Conservation (phyloP, 2,329 filamentous ascomycete genomes). For the Pyricularia sp. region DNA sequence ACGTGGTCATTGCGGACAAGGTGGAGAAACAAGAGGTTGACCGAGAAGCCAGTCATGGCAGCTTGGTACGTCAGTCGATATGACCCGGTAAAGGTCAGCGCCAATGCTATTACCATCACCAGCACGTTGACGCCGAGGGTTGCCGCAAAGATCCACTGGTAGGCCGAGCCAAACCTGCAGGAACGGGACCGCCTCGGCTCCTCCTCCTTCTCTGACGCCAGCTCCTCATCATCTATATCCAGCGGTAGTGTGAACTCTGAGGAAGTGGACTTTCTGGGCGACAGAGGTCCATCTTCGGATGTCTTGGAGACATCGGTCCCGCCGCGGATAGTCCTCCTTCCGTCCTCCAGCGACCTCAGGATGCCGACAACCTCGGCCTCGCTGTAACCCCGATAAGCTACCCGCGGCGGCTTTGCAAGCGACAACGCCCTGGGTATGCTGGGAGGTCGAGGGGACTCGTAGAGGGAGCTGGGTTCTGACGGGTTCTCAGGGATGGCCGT, state of each 20-base stretch:
- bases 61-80: constrained; percentile 11
- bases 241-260: not conserved
- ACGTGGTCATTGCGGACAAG: constrained; percentile 41
- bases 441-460: not conserved
- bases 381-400: not conserved
- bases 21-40: constrained; percentile 34
- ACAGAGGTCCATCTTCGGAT: not conserved
- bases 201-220: not conserved
- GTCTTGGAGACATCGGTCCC: not conserved
- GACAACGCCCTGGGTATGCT: not conserved
- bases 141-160: not conserved
- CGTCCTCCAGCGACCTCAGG: not conserved
- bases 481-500: not conserved
- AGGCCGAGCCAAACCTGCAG: not conserved
- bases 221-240: not conserved
- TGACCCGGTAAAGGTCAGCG: not conserved
- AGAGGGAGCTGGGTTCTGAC: not conserved
- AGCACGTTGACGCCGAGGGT: not conserved
- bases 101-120: not conserved
- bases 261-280: not conserved
- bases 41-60: constrained; percentile 16
- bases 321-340: not conserved
- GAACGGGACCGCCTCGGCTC: not conserved
- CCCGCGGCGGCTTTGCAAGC: not conserved
- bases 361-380: not conserved